A percentile compares a stretch with the other conserved stretches of the same genome.
These are phyloP conservation scores for Aureoboletus auriporus DNA, from an alignment of 768 basidiomycete genomes.

Conservation along the genomic window DNA sequence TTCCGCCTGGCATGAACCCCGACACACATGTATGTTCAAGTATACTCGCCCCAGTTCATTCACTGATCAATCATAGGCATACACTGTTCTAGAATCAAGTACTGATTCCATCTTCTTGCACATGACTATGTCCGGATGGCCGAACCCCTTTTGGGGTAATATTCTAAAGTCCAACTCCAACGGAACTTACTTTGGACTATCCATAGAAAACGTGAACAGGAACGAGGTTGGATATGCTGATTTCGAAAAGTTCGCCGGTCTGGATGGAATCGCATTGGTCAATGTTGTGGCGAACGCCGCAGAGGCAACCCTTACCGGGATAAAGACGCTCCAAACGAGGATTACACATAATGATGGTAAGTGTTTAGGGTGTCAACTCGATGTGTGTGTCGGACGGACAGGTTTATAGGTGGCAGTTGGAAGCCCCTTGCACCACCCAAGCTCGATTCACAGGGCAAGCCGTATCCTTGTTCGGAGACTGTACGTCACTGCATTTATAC, in stretches of 20 bases:
- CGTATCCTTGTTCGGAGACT: constrained; percentile 66
- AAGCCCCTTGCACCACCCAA: constrained; percentile 73
- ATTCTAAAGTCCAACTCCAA: constrained; percentile 97
- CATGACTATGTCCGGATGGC: constrained; percentile 83
- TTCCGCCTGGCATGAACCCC: constrained; percentile 88
- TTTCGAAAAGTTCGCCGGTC: constrained; percentile 95
- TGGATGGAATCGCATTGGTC: constrained; percentile 93
- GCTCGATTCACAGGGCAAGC: constrained; percentile 67
- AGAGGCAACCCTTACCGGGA: constrained; percentile 65
- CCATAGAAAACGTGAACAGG: constrained; percentile 87
- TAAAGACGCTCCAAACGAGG: constrained; percentile 74
- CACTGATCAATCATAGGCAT: constrained; percentile 52
- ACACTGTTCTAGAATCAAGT: constrained; percentile 91
- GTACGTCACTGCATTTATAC: constrained; percentile 36
- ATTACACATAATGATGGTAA: constrained; percentile 97
- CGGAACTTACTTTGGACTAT: constrained; percentile 92
- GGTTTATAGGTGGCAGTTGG: constrained; percentile 73
- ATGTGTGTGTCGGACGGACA: not conserved
- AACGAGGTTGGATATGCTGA: constrained; percentile 86
- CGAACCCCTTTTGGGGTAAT: constrained; percentile 79
- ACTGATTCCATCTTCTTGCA: constrained; percentile 94
- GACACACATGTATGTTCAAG: constrained; percentile 74
- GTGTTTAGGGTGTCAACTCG: constrained; percentile 14
- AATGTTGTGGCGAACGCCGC: constrained; percentile 84
- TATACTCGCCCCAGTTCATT: not conserved